These are phyloP conservation scores for Chlamydomonas eustigma DNA, from an alignment of 139 green algal species.

Conservation along the genomic window DNA sequence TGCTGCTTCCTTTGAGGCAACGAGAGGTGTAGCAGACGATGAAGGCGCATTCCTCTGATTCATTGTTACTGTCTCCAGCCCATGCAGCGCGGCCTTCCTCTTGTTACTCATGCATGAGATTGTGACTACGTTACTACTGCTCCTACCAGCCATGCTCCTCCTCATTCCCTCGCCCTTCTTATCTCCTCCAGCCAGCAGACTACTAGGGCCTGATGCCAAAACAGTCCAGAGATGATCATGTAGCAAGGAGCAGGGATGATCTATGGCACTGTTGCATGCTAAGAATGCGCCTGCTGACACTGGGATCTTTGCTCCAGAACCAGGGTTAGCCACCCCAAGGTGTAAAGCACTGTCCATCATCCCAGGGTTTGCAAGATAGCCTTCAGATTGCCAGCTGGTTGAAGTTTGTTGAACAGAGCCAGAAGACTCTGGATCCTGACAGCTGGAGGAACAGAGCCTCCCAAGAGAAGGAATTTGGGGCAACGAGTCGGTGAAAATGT, in stretches of 20 bases:
- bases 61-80: slow-evolving; percentile 32
- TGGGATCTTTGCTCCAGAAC: slow-evolving; percentile 38
- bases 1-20: slow-evolving; percentile 4
- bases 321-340: slow-evolving; percentile 39
- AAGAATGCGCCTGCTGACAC: slow-evolving; percentile 36
- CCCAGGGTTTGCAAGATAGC: neutral
- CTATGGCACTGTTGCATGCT: neutral
- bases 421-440: too few species aligned
- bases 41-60: too few species aligned
- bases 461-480: too few species aligned
- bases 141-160: neutral
- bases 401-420: too few species aligned
- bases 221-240: too few species aligned
- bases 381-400: neutral
- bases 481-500: neutral
- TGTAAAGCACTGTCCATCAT: slow-evolving; percentile 45
- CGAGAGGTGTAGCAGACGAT: too few species aligned
- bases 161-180: neutral
- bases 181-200: neutral
- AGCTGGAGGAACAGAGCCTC: too few species aligned
- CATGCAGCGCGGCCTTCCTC: neutral
- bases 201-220: too few species aligned
- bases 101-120: neutral
- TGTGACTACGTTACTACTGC: neutral
- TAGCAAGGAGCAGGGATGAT: neutral